Evolutionary conservation across 2,329 filamentous ascomycete genomes (phyloP).

Genomic region (Diaporthe aspalathi): DNA sequence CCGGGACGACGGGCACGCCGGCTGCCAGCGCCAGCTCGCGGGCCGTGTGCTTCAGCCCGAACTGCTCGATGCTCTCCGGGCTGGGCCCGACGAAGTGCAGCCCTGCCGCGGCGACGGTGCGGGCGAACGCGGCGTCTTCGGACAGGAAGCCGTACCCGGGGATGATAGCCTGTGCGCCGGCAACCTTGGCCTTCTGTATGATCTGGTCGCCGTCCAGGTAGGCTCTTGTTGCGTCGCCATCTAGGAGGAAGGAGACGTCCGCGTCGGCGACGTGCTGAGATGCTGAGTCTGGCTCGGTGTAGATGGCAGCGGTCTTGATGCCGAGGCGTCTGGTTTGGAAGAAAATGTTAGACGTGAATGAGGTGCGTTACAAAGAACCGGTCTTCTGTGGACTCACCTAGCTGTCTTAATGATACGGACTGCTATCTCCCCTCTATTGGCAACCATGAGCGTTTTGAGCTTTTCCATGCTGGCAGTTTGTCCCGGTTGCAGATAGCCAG

Average conservation of each 20-base stretch:
- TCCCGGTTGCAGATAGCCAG: no score
- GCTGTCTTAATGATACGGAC: conserved; percentile 62
- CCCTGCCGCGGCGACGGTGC: conserved; percentile 61
- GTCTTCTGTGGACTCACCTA: neutral
- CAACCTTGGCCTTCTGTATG: conserved; percentile 52
- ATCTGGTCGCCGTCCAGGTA: conserved; percentile 43
- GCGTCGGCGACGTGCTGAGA: conserved; percentile 66
- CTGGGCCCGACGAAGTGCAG: conserved; percentile 69
- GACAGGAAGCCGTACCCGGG: conserved; percentile 74
- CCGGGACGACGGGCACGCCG: conserved; percentile 54
- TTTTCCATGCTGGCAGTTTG: conserved; percentile 13
- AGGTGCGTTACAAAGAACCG: no score
- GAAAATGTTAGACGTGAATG: no score
- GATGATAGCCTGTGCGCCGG: conserved; percentile 65
- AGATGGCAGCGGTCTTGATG: conserved; percentile 67
- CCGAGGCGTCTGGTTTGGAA: conserved; percentile 49
- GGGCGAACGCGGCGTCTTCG: conserved; percentile 71
- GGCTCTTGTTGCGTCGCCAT: conserved; percentile 51
- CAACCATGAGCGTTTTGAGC: conserved; percentile 64
- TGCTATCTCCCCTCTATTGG: conserved; percentile 71
- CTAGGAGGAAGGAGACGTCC: conserved; percentile 63
- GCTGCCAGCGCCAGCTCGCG: conserved; percentile 63
- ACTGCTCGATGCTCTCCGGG: conserved; percentile 62
- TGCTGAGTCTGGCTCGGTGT: conserved; percentile 65
- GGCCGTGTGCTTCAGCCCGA: conserved; percentile 70